A percentile compares a stretch with the other conserved stretches of the same genome.
Evolutionary conservation across 257 asterid species (phyloP).

Genomic region (Solanum microdontum): DNA sequence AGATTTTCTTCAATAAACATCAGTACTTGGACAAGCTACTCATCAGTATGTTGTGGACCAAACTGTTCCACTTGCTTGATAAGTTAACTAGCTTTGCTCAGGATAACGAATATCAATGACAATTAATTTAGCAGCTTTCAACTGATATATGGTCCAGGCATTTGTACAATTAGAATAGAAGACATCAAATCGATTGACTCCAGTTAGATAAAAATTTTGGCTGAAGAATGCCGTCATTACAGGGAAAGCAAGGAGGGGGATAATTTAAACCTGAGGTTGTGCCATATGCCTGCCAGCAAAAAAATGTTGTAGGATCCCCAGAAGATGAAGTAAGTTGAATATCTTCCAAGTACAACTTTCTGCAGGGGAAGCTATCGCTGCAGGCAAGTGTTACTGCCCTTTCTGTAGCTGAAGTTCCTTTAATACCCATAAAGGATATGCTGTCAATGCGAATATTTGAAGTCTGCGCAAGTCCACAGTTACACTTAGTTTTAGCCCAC

Average conservation of each 20-base stretch:
- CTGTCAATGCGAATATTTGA: slow-evolving; percentile 40
- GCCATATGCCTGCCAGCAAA: slow-evolving; percentile 85
- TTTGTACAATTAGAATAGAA: background rate
- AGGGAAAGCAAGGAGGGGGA: slow-evolving; percentile 56
- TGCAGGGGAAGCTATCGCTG: slow-evolving; percentile 68
- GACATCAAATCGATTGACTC: background rate
- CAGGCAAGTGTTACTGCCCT: slow-evolving; percentile 51
- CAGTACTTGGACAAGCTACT: background rate
- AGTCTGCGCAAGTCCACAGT: slow-evolving; percentile 36
- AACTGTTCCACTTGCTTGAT: background rate
- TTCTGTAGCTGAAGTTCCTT: slow-evolving; percentile 67
- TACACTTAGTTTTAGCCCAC: background rate
- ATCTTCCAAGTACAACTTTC: slow-evolving; percentile 37
- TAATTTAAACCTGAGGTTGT: slow-evolving; percentile 31
- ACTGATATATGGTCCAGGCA: background rate
- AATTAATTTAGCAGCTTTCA: background rate
- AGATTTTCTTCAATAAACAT: background rate
- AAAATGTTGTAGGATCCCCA: slow-evolving; percentile 27
- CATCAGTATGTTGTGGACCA: background rate
- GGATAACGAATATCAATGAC: background rate
- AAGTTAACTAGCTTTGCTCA: background rate
- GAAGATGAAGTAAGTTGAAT: slow-evolving; percentile 27
- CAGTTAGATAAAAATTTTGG: background rate
- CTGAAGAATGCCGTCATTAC: slow-evolving; percentile 26
- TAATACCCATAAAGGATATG: slow-evolving; percentile 37